Base-by-base conservation (phyloP, 306 rosid species). In the Oemleria cerasiformis region DNA sequence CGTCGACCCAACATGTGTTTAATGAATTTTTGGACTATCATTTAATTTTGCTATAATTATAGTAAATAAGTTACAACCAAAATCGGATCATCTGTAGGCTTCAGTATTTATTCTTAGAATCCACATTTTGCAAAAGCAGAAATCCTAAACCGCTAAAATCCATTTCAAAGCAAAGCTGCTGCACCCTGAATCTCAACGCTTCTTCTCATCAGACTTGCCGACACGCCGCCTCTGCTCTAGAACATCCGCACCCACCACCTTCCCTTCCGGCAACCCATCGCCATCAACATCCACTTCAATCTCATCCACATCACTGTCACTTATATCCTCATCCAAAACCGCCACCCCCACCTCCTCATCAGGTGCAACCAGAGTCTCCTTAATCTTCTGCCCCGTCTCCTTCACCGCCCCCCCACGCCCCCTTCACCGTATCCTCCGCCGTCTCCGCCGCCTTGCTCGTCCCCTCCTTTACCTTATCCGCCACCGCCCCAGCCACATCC, bases 281-380 rank as follows among this genome's bases (percentile, higher is more conserved):
- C 25, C 42, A 5, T 55, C 60, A 21, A 55, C 36, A 55, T 23
- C 20, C 20, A 12, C 39, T 13, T 13, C 63, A 7, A 12, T 39
- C 6, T 58, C 63, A 30, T 13, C 63, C 17, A 5, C 63, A n/a
- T 58, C 63, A 58, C 40, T 34, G 19, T 30, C 39, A 10, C 17
- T 58, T 2, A 11, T 30, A 6, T 47, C 58, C 54, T 56, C 73
- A 58, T 61, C 77, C 43, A 25, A 5, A 15, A 1, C 41, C 40
- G 1, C 49, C 15, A 34, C 64, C 23, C 58, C 73, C n/a, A 21
- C 77, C 19, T 79, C 69, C 3, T 79, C 84, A n/a, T 81, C 82
- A 7, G 83, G 79, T 3, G 91, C 91, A 53, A 84, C 89, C 49
- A 89, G 82, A 5, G 81, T 82, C 53, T 84, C 91, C 84, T 88